Base-by-base conservation (phyloP, 2,329 filamentous ascomycete genomes). In the Fusarium transvaalense region DNA sequence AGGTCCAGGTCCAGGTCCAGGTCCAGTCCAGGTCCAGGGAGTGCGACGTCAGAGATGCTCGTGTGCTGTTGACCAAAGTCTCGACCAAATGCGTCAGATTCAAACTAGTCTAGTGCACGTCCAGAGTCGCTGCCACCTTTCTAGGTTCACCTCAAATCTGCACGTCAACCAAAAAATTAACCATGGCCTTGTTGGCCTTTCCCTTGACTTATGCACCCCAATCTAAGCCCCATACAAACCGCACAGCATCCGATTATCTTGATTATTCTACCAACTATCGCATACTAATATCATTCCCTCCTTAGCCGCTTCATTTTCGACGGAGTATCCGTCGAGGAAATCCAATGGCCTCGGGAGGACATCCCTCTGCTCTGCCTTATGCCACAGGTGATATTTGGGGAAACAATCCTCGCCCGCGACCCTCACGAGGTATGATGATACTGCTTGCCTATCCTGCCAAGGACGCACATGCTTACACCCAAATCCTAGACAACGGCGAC, bases 371-470 rank as follows among this genome's bases (percentile, higher is more conserved):
- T 21, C 21, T 35, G 46, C 15, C 47, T n/a, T 48, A 23, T 21
- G 23, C n/a, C 13, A 12, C 19, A 25, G 32, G 23, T 25, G 23
- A 6, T 7, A 21, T 46, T 25, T 35, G 27, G 31, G 8, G 14
- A 38, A 15, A 15, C 39, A 27, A 38, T 42, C 34, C 76, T 53
- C 74, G 74, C 43, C 74, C 79, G 46, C 77, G 79, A 37, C 80
- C 78, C 47, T 78, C 83, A 50, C 82, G 82, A 82, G 86, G 86
- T 89, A 76, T 62, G 82, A 71, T 35, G 17, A 34, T 45, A 13
- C 31, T 14, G 50, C 55, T 13, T 42, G 52, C 31, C 43, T 50
- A 17, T 35, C 38, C 19, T 41, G 43, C 39, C 31, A 38, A 32
- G 31, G 32, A 38, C 9, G 27, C 7, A n/a, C n/a, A 39, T 60